A percentile compares a stretch with the other conserved stretches of the same genome.
These are phyloP conservation scores for Diversispora eburnea DNA, from an alignment of 192 early-diverging fungal species.

Conservation along the genomic window DNA sequence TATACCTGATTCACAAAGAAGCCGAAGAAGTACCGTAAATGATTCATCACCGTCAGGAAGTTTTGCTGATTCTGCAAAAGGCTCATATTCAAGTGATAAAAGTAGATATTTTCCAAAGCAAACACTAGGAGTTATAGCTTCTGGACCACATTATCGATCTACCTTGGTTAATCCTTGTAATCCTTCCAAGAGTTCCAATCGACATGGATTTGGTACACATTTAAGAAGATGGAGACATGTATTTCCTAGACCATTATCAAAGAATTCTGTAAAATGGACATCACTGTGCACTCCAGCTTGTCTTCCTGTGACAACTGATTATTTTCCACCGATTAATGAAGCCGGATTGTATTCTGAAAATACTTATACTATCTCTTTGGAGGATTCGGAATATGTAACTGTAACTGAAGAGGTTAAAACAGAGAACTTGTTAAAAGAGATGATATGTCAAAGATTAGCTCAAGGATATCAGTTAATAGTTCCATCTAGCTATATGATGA, in stretches of 20 bases:
- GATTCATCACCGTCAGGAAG: slow-evolving; percentile 31
- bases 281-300: slow-evolving; percentile 91
- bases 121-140: slow-evolving; percentile 12
- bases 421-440: slow-evolving; percentile 69
- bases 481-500: slow-evolving; percentile 1
- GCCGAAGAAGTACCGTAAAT: slow-evolving; percentile 24
- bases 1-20: slow-evolving; percentile 34
- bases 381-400: slow-evolving; percentile 41
- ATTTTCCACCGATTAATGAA: slow-evolving; percentile 68
- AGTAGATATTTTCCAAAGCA: slow-evolving; percentile 8
- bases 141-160: slow-evolving; percentile 33
- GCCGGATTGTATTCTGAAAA: slow-evolving; percentile 68
- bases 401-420: slow-evolving; percentile 43
- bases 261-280: slow-evolving; percentile 70
- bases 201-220: slow-evolving; percentile 51
- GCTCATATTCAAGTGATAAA: slow-evolving; percentile 35
- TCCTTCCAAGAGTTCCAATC: slow-evolving; percentile 52
- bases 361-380: slow-evolving; percentile 63
- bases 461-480: slow-evolving; percentile 92
- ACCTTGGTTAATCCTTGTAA: slow-evolving; percentile 68
- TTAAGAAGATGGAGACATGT: slow-evolving; percentile 87
- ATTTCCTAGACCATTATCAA: slow-evolving; percentile 46
- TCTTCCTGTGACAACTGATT: slow-evolving; percentile 89
- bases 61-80: slow-evolving; percentile 11
- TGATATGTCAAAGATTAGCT: slow-evolving; percentile 83